Conservation (phyloP, 1,284 basidiomycete species). For the Mycena sp. region DNA sequence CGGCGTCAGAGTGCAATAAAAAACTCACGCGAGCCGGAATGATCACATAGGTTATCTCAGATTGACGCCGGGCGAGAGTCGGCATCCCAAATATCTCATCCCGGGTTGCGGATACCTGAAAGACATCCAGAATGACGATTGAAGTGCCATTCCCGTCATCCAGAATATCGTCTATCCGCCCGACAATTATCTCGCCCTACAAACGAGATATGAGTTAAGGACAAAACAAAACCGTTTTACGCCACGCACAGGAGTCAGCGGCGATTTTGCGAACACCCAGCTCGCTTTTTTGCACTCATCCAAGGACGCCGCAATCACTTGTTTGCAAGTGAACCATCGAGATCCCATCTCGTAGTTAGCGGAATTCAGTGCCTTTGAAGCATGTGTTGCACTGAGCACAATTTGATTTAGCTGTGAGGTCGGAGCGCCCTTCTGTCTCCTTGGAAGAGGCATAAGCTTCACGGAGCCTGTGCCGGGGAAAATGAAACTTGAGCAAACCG, state of each 20-base stretch:
- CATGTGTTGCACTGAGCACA: background rate
- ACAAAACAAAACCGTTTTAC: too few species aligned
- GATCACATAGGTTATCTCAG: too few species aligned
- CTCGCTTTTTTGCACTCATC: slow-evolving; percentile 14
- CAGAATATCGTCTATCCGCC: too few species aligned
- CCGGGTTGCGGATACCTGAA: too few species aligned
- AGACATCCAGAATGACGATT: too few species aligned
- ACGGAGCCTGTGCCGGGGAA: slow-evolving; percentile 6
- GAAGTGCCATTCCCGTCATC: too few species aligned
- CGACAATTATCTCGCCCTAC: too few species aligned
- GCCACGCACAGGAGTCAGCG: background rate
- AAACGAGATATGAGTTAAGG: too few species aligned
- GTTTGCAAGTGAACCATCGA: slow-evolving; percentile 5
- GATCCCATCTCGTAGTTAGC: background rate
- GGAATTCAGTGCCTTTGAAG: background rate
- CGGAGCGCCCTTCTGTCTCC: background rate
- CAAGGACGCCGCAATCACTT: background rate
- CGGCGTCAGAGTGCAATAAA: too few species aligned
- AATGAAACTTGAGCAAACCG: background rate
- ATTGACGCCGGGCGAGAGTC: too few species aligned
- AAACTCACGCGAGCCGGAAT: too few species aligned
- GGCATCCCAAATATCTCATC: too few species aligned
- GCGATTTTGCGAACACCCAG: slow-evolving; percentile 21
- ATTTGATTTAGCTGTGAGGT: background rate
- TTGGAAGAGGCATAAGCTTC: background rate